These are phyloP conservation scores for Russula brevipes DNA, from an alignment of 768 basidiomycete species.

Conservation along the genomic window DNA sequence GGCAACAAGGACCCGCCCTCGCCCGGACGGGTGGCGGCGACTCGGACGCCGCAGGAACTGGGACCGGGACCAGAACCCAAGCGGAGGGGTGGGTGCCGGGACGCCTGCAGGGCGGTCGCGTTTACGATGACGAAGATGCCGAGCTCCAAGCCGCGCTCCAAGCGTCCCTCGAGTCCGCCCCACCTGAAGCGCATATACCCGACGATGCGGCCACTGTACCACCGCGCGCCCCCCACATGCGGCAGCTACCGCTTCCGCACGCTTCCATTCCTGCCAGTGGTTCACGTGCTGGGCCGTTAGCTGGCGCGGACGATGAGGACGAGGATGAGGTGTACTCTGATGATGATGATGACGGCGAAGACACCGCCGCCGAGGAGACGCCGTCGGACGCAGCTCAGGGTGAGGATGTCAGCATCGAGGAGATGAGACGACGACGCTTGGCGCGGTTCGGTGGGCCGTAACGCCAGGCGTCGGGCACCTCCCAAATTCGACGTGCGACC, in stretches of 20 bases:
- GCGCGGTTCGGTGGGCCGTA: conserved; percentile 29
- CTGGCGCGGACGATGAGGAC: not conserved
- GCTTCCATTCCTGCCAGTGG: not conserved
- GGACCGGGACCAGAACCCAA: not conserved
- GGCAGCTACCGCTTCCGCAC: conserved; percentile 7
- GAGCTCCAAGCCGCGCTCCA: conserved; percentile 83
- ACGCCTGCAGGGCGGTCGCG: conserved; percentile 33
- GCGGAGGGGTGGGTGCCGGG: conserved; percentile 1
- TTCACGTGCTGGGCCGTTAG: not conserved
- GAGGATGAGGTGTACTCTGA: not conserved
- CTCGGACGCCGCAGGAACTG: conserved; percentile 25
- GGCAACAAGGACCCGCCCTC: conserved; percentile 25
- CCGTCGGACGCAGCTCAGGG: conserved; percentile 10
- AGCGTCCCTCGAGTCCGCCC: conserved; percentile 69
- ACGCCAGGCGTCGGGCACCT: not conserved
- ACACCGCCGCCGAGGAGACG: conserved; percentile 17
- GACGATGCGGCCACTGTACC: conserved; percentile 18
- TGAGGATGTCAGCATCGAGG: conserved; percentile 28
- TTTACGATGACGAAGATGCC: conserved; percentile 83
- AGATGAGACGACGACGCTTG: conserved; percentile 33
- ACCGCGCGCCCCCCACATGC: conserved; percentile 20
- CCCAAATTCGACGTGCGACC: no score
- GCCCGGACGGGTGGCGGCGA: not conserved
- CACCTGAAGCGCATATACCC: conserved; percentile 44
- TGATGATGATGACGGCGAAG: not conserved